A percentile compares a stretch with the other conserved stretches of the same genome.
Evolutionary conservation across 2,329 filamentous ascomycete genomes (phyloP).

Genomic region (Colletotrichum truncatum): DNA sequence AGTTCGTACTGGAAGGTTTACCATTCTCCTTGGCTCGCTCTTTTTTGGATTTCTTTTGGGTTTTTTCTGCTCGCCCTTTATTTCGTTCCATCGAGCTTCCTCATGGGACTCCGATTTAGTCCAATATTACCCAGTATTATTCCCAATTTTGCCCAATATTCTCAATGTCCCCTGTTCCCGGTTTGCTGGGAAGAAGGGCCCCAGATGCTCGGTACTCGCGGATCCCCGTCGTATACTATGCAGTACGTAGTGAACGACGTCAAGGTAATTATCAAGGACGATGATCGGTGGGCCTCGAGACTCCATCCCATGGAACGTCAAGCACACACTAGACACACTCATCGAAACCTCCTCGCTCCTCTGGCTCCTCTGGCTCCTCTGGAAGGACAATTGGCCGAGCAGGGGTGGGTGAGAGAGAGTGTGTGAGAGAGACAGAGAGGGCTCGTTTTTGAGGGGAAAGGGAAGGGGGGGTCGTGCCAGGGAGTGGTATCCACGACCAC

Average conservation of each 20-base stretch:
- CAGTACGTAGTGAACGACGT: conserved; percentile 25
- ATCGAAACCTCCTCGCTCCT: too few relatives aligned
- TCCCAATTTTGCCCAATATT: too few relatives aligned
- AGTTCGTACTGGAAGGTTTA: conserved; percentile 14
- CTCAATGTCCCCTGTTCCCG: conserved; percentile 21
- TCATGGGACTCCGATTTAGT: conserved; percentile 11
- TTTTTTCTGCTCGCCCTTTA: not conserved
- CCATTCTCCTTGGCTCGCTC: too few relatives aligned
- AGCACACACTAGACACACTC: not conserved
- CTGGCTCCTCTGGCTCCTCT: too few relatives aligned
- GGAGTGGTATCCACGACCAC: conserved; percentile 7
- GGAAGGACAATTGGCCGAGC: too few relatives aligned
- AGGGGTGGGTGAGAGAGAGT: not conserved
- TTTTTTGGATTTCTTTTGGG: conserved; percentile 3
- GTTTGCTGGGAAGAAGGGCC: conserved; percentile 21
- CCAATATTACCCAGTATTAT: conserved; percentile 2
- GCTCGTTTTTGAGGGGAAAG: conserved; percentile 15
- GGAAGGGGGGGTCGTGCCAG: not conserved
- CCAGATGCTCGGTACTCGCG: conserved; percentile 25
- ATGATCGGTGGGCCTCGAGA: conserved; percentile 21
- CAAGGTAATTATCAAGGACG: conserved; percentile 29
- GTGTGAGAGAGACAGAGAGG: not conserved
- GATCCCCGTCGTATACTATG: conserved; percentile 27
- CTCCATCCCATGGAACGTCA: conserved; percentile 17
- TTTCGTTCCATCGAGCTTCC: not conserved